These are phyloP conservation scores for Trametes maxima DNA, from an alignment of 768 basidiomycete species.

Conservation along the genomic window DNA sequence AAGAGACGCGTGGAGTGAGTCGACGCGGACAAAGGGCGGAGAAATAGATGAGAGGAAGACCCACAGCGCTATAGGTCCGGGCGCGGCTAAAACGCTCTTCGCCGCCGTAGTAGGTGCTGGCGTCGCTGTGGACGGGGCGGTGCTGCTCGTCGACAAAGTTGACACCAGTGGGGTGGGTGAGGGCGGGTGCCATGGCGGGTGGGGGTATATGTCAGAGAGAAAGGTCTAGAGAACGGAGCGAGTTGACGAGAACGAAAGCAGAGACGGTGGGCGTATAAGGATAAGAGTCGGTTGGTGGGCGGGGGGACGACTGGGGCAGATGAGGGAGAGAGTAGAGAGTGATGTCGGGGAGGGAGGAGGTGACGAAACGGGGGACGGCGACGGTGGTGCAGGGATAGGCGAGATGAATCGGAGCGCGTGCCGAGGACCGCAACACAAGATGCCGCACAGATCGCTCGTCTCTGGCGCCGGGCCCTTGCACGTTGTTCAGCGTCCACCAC, in stretches of 20 bases:
- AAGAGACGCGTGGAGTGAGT: constrained; percentile 12
- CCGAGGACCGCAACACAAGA: not conserved
- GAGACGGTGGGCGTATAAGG: constrained; percentile 11
- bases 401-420: constrained; percentile 22
- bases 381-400: constrained; percentile 12
- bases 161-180: constrained; percentile 65
- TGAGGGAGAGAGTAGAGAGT: not conserved
- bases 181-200: constrained; percentile 59
- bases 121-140: constrained; percentile 60
- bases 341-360: constrained; percentile 10
- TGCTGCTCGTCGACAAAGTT: constrained; percentile 66
- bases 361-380: constrained; percentile 6
- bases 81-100: constrained; percentile 78
- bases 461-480: not conserved
- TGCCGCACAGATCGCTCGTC: not conserved
- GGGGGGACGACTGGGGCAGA: constrained; percentile 1
- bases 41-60: constrained; percentile 29
- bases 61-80: constrained; percentile 86
- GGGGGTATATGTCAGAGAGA: constrained; percentile 7
- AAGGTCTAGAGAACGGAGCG: not conserved
- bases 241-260: not conserved
- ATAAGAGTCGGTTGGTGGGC: constrained; percentile 7
- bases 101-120: constrained; percentile 82
- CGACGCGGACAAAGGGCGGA: not conserved
- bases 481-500: constrained; percentile 3